Conservation (phyloP, 2,329 filamentous ascomycete species). For the Triangularia setosa region DNA sequence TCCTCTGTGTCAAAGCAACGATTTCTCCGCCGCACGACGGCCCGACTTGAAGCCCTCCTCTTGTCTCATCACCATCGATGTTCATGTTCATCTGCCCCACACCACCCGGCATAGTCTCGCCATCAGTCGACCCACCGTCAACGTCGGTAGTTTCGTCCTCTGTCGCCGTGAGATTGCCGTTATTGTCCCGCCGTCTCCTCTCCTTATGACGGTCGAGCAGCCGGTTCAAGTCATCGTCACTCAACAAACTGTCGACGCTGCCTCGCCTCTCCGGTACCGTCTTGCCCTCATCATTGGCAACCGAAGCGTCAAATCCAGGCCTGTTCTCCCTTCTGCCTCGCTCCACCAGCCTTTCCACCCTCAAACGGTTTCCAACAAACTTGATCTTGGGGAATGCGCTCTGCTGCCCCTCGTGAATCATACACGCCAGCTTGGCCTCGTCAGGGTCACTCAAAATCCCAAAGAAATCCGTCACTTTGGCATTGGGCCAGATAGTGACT, state of each 20-base stretch:
- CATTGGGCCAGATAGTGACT: conserved; percentile 93
- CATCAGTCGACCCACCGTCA: conserved; percentile 15
- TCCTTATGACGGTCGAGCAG: conserved; percentile 34
- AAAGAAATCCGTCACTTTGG: conserved; percentile 71
- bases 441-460: conserved; percentile 84
- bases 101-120: background rate
- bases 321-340: conserved; percentile 53
- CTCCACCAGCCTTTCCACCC: conserved; percentile 70
- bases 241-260: conserved; percentile 57
- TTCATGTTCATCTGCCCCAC: conserved; percentile 4
- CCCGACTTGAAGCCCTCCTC: background rate
- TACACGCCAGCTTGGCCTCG: conserved; percentile 68
- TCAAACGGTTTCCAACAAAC: conserved; percentile 83
- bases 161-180: conserved; percentile 23
- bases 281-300: background rate
- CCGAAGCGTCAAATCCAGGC: conserved; percentile 22
- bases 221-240: conserved; percentile 55
- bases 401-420: conserved; percentile 88
- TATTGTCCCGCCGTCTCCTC: conserved; percentile 10
- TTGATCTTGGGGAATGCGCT: conserved; percentile 87
- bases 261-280: conserved; percentile 35
- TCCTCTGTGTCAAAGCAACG: background rate
- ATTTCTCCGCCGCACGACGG: background rate
- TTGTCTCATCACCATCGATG: background rate
- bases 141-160: conserved; percentile 31